Conservation (phyloP, 78 protist genomes). For the Dictyostelium capitatum region DNA sequence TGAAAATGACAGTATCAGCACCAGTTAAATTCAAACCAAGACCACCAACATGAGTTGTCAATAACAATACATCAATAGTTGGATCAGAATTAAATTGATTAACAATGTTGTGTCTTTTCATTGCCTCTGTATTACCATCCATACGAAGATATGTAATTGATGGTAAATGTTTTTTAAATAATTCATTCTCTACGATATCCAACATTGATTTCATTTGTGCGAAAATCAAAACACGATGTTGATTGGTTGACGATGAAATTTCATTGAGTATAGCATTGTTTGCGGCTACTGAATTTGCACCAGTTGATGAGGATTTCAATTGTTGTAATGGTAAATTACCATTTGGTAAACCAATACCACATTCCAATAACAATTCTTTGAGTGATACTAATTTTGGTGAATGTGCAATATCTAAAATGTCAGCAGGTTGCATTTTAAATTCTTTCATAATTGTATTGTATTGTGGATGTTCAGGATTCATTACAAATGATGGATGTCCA, state of each 20-base stretch:
- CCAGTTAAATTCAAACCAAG: slow-evolving; percentile 98
- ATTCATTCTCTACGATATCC: slow-evolving; percentile 90
- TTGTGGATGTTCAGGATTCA: slow-evolving; percentile 77
- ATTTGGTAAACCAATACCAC: slow-evolving; percentile 86
- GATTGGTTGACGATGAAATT: slow-evolving; percentile 7
- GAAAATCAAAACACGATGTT: slow-evolving; percentile 94
- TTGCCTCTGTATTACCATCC: slow-evolving; percentile 88
- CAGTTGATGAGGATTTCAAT: background rate
- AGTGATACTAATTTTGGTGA: slow-evolving; percentile 94
- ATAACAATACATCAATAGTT: slow-evolving; percentile 93
- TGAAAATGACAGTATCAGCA: slow-evolving; percentile 98
- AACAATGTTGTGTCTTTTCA: slow-evolving; percentile 89
- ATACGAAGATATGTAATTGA: slow-evolving; percentile 90
- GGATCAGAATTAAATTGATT: slow-evolving; percentile 94
- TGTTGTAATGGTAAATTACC: background rate
- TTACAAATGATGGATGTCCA: slow-evolving; percentile 94
- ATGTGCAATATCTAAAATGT: slow-evolving; percentile 46
- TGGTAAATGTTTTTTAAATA: slow-evolving; percentile 88
- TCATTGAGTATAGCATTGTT: background rate
- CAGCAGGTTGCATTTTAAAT: background rate
- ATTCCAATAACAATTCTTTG: slow-evolving; percentile 82
- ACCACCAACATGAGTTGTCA: slow-evolving; percentile 99
- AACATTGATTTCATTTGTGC: slow-evolving; percentile 91
- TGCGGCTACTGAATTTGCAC: background rate
- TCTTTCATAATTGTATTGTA: slow-evolving; percentile 14